These are phyloP conservation scores for Venustampulla echinocandica DNA, from an alignment of 495 filamentous ascomycete species.

Conservation along the genomic window DNA sequence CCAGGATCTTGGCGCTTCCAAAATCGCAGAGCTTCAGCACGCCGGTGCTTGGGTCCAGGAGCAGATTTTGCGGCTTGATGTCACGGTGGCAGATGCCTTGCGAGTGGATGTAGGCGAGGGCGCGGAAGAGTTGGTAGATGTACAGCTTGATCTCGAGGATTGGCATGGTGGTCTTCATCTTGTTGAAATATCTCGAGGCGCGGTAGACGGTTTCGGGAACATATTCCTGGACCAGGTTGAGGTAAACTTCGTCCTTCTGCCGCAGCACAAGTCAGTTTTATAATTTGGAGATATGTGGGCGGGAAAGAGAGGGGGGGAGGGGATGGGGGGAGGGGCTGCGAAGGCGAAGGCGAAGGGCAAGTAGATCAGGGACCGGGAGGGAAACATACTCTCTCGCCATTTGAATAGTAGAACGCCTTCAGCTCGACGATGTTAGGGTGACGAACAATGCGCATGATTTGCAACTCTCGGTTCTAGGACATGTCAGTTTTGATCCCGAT, in stretches of 20 bases:
- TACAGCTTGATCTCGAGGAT: constrained; percentile 98
- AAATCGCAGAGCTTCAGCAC: constrained; percentile 98
- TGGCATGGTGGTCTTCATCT: constrained; percentile 99
- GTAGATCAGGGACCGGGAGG: constrained; percentile 1
- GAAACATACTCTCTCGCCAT: constrained; percentile 83
- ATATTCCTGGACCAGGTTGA: constrained; percentile 96
- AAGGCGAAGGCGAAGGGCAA: too few species aligned
- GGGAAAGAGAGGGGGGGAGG: too few species aligned
- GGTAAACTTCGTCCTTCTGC: constrained; percentile 98
- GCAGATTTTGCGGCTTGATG: constrained; percentile 97
- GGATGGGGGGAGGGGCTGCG: too few species aligned
- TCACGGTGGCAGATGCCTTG: constrained; percentile 98
- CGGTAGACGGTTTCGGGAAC: constrained; percentile 98
- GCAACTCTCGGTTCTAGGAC: constrained; percentile 86
- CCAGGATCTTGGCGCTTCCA: constrained; percentile 95
- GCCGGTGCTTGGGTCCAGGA: constrained; percentile 83
- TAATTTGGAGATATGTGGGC: too few species aligned
- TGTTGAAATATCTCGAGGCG: constrained; percentile 98
- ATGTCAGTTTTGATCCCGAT: constrained; percentile 29
- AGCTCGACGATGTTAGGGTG: constrained; percentile 98
- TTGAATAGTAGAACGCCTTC: constrained; percentile 99
- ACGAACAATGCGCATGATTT: constrained; percentile 98
- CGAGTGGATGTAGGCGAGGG: constrained; percentile 97
- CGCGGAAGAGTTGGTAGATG: constrained; percentile 98
- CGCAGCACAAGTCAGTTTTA: constrained; percentile 16